These are phyloP conservation scores for Aspergillus quadricinctus DNA, from an alignment of 2,329 filamentous ascomycete species.

Conservation along the genomic window DNA sequence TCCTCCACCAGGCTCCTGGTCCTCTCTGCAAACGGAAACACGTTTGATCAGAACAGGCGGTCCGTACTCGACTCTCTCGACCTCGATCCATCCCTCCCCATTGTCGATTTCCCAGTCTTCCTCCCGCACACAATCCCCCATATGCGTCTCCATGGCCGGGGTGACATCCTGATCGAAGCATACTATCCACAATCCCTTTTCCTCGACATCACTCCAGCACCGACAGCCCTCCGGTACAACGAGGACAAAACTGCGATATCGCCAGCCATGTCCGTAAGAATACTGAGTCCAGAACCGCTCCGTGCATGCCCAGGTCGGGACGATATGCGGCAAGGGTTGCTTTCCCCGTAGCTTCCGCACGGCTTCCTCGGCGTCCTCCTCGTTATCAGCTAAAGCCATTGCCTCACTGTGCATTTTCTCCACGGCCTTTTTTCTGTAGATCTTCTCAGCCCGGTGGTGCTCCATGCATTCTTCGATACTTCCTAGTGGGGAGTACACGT, in stretches of 20 bases:
- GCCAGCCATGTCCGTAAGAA: neutral
- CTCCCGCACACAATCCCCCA: neutral
- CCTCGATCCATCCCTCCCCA: neutral
- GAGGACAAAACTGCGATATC: neutral
- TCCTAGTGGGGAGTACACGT: conserved; percentile 9
- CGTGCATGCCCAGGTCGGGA: neutral
- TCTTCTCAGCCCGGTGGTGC: conserved; percentile 11
- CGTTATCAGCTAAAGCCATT: neutral
- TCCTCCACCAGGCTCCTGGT: neutral
- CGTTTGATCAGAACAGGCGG: neutral
- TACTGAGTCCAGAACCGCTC: neutral
- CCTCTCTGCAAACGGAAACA: neutral
- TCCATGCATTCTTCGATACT: conserved; percentile 11
- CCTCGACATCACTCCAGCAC: conserved; percentile 6
- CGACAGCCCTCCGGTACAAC: neutral
- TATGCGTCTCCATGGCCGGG: conserved; percentile 5
- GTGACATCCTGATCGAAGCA: conserved; percentile 10
- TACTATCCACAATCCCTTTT: conserved; percentile 6
- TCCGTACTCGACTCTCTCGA: neutral
- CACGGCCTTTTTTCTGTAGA: neutral
- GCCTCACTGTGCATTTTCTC: neutral
- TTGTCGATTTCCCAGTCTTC: neutral
- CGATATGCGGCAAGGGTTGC: neutral
- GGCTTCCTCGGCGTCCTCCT: neutral
- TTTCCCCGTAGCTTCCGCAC: neutral